Evolutionary conservation across 495 filamentous ascomycete genomes (phyloP).

Genomic region (Penicillium silybi): DNA sequence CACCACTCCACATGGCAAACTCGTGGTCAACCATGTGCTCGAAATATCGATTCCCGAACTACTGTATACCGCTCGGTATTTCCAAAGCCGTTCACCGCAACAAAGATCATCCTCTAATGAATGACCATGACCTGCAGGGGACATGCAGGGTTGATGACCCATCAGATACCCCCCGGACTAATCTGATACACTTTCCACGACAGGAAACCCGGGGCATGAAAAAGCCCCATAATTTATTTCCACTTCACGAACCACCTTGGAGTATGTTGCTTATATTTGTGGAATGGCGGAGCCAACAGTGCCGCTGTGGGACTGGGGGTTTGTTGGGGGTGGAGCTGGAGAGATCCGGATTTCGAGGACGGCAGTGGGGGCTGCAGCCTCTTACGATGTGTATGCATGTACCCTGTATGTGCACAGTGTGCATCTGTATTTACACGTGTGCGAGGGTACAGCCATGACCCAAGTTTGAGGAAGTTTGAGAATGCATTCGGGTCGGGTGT

Average conservation of each 20-base stretch:
- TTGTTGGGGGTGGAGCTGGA: too few relatives aligned
- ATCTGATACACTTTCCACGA: not conserved
- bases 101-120: not conserved
- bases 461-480: not conserved
- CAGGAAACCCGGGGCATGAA: not conserved
- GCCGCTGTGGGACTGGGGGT: not conserved
- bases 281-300: too few relatives aligned
- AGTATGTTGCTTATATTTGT: too few relatives aligned
- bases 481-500: too few relatives aligned
- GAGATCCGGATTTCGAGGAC: not conserved
- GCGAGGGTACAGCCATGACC: not conserved
- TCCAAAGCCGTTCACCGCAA: not conserved
- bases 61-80: not conserved
- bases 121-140: not conserved
- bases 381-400: not conserved
- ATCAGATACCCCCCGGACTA: not conserved
- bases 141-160: too few relatives aligned
- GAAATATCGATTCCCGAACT: not conserved
- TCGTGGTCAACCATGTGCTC: not conserved
- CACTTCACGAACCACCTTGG: not conserved
- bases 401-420: not conserved
- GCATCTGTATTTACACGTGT: not conserved
- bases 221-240: too few relatives aligned
- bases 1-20: not conserved
- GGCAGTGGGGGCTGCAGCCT: not conserved